Evolutionary conservation across 2,329 filamentous ascomycete species (phyloP).

Genomic region (Bipolaris victoriae): DNA sequence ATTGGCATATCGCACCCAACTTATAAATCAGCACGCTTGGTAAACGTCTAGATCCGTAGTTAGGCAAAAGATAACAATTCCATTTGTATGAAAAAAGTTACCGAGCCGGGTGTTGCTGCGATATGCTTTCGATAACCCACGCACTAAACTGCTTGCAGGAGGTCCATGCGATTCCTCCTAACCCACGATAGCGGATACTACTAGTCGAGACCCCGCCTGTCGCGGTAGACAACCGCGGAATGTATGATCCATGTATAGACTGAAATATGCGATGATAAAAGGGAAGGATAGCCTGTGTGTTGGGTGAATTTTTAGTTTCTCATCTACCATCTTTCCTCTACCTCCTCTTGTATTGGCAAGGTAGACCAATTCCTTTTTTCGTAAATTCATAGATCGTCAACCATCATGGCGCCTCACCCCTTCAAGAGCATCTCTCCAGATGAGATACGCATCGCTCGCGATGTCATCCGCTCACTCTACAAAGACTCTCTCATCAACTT

Average conservation of each 20-base stretch:
- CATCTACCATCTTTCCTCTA: background rate
- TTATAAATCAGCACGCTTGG: too few species aligned
- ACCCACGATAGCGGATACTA: background rate
- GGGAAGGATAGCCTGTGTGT: background rate
- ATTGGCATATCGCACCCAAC: too few species aligned
- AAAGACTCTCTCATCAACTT: slow-evolving; percentile 52
- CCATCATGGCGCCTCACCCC: slow-evolving; percentile 54
- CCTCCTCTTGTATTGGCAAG: background rate
- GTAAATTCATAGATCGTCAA: background rate
- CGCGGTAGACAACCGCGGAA: background rate
- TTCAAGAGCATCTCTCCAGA: slow-evolving; percentile 63
- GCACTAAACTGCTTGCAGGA: slow-evolving; percentile 2
- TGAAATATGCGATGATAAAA: slow-evolving; percentile 4
- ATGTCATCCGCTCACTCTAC: slow-evolving; percentile 55
- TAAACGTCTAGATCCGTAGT: too few species aligned
- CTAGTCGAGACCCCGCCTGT: background rate
- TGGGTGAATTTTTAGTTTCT: background rate
- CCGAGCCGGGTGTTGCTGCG: background rate
- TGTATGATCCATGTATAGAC: background rate
- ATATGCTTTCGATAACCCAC: too few species aligned
- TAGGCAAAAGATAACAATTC: too few species aligned
- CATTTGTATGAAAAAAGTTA: background rate
- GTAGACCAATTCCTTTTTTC: background rate
- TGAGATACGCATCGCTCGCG: slow-evolving; percentile 60
- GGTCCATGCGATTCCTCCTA: slow-evolving; percentile 10